phyloP scores from a whole-genome alignment of 2,329 filamentous ascomycete genomes.

The Fusarium nisikadoi region DNA sequence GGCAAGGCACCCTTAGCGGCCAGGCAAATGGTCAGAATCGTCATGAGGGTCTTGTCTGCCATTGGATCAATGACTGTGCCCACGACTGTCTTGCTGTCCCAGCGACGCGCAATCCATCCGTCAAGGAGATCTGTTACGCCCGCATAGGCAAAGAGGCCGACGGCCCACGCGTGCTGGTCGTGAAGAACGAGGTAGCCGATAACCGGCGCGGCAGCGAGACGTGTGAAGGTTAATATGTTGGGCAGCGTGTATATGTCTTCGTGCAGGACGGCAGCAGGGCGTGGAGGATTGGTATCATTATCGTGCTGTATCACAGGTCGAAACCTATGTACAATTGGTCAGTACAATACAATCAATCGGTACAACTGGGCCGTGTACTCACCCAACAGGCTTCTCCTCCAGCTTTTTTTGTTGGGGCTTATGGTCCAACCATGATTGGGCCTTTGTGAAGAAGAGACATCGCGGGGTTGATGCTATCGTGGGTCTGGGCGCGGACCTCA shows the following conservation, averaged over 20 bases:
- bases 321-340: constrained; percentile 7
- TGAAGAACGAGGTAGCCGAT: constrained; percentile 91
- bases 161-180: constrained; percentile 80
- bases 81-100: constrained; percentile 91
- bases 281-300: not conserved
- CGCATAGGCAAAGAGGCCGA: constrained; percentile 91
- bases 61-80: constrained; percentile 95
- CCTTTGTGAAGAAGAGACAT: constrained; percentile 38
- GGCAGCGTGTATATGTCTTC: constrained; percentile 99
- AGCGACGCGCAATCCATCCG: constrained; percentile 90
- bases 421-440: constrained; percentile 33
- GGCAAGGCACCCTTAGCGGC: constrained; percentile 86
- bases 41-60: constrained; percentile 98
- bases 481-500: constrained; percentile 13
- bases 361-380: not conserved
- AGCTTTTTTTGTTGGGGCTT: constrained; percentile 24
- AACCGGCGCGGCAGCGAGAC: constrained; percentile 82
- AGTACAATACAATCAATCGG: not conserved
- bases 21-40: constrained; percentile 85
- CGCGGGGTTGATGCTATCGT: constrained; percentile 10
- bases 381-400: constrained; percentile 8
- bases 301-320: not conserved
- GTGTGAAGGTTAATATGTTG: constrained; percentile 89
- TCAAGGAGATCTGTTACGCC: constrained; percentile 92
- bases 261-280: constrained; percentile 47